Evolutionary conservation across 2,329 filamentous ascomycete species (phyloP).

Genomic region (Metarhizium guizhouense): DNA sequence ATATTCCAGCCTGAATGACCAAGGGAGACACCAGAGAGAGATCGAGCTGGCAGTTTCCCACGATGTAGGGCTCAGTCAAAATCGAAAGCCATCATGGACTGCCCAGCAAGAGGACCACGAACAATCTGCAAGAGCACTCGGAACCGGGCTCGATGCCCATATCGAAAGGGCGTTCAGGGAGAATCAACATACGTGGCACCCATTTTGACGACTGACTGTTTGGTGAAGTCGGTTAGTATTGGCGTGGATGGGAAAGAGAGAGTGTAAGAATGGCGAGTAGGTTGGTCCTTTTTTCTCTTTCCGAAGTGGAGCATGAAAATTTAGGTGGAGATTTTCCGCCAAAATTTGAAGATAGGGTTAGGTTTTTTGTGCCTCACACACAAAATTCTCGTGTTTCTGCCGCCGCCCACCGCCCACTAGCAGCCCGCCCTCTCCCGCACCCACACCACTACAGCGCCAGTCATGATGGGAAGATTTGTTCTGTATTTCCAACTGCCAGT

Average conservation of each 20-base stretch:
- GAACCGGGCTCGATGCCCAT: conserved; percentile 36
- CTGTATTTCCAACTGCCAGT: conserved; percentile 26
- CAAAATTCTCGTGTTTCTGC: conserved; percentile 23
- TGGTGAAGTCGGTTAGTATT: conserved; percentile 30
- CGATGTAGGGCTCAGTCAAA: conserved; percentile 7
- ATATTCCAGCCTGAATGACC: conserved; percentile 34
- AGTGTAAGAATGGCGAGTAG: too few relatives aligned
- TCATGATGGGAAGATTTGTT: conserved; percentile 14
- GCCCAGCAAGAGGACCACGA: conserved; percentile 75
- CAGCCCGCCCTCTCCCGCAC: conserved; percentile 12
- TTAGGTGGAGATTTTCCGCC: conserved; percentile 2
- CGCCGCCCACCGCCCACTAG: conserved; percentile 25
- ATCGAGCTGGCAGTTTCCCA: conserved; percentile 64
- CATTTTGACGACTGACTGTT: conserved; percentile 31
- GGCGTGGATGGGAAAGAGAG: conserved; percentile 12
- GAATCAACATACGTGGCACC: conserved; percentile 44
- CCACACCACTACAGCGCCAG: conserved; percentile 15
- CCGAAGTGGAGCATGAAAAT: not conserved
- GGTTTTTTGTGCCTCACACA: conserved; percentile 19
- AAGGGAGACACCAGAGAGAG: conserved; percentile 57
- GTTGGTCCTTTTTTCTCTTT: conserved; percentile 7
- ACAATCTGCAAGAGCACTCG: conserved; percentile 58
- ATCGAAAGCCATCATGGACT: conserved; percentile 13
- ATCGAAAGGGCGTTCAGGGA: conserved; percentile 25
- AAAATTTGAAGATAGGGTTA: conserved; percentile 20